Conservation (phyloP, 1,284 basidiomycete species). For the Leccinum solheimii region DNA sequence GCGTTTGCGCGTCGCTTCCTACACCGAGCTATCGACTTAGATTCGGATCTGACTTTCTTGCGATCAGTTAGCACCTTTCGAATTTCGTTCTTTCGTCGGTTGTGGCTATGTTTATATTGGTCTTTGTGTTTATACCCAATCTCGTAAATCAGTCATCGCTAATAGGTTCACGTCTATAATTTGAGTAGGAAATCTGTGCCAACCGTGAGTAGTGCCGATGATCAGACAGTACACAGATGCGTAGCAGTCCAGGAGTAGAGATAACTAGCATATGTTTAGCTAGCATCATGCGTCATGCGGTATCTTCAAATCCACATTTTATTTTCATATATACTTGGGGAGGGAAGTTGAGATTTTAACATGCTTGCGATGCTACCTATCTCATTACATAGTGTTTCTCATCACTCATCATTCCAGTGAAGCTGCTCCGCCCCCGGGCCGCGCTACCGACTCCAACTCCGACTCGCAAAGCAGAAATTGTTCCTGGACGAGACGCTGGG, state of each 20-base stretch:
- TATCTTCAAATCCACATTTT: too few species aligned
- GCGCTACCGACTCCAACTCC: neutral
- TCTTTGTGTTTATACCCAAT: neutral
- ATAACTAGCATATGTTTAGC: too few species aligned
- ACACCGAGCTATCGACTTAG: constrained; percentile 20
- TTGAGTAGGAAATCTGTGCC: neutral
- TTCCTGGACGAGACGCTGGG: constrained; percentile 45
- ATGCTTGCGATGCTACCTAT: too few species aligned
- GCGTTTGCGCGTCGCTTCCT: constrained; percentile 58
- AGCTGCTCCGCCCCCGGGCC: neutral
- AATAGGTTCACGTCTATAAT: neutral
- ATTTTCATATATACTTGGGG: too few species aligned
- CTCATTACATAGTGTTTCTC: neutral
- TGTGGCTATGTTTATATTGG: too few species aligned
- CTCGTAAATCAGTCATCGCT: neutral
- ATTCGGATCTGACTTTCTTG: neutral
- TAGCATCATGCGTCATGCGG: too few species aligned
- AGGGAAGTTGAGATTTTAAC: too few species aligned
- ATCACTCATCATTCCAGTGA: neutral
- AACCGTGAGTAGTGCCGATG: neutral
- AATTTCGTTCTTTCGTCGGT: constrained; percentile 16
- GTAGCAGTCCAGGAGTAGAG: neutral
- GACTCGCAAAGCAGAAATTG: constrained; percentile 26
- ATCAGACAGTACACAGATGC: neutral
- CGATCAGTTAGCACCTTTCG: constrained; percentile 17